phyloP scores from a whole-genome alignment of 2,329 filamentous ascomycete genomes.

The Cadophora luteo-olivacea region DNA sequence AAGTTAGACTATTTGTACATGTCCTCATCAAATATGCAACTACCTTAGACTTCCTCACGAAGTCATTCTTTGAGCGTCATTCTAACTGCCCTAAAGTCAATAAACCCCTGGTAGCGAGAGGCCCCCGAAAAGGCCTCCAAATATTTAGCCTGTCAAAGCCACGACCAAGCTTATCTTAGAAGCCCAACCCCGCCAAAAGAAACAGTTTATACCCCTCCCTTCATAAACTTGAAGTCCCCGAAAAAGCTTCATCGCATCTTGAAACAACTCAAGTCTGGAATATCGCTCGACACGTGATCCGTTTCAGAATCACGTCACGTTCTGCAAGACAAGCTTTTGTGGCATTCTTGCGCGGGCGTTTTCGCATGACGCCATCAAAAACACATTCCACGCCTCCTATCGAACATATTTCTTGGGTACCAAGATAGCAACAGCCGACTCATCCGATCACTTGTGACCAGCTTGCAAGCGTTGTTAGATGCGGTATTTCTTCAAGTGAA shows the following conservation, averaged over 20 bases:
- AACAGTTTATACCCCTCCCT: background rate
- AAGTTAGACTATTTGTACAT: conserved; percentile 4
- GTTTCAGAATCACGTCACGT: background rate
- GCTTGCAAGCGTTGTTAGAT: background rate
- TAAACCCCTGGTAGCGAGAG: background rate
- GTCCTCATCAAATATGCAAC: background rate
- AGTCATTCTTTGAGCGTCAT: background rate
- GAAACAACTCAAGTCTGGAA: background rate
- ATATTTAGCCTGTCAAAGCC: background rate
- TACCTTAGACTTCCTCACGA: conserved; percentile 1
- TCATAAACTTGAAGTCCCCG: background rate
- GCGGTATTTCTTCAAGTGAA: background rate
- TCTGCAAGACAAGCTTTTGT: background rate
- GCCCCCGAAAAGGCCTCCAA: no score
- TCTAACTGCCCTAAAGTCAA: background rate
- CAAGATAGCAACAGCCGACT: background rate
- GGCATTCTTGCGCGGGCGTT: background rate
- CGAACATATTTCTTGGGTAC: background rate
- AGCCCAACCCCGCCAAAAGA: background rate
- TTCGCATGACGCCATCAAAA: background rate
- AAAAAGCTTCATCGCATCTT: background rate
- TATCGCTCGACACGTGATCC: background rate
- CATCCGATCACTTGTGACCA: background rate
- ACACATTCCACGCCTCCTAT: background rate
- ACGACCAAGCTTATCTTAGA: background rate